phyloP scores from a whole-genome alignment of 768 basidiomycete species.

The Phylloporus scabripes region DNA sequence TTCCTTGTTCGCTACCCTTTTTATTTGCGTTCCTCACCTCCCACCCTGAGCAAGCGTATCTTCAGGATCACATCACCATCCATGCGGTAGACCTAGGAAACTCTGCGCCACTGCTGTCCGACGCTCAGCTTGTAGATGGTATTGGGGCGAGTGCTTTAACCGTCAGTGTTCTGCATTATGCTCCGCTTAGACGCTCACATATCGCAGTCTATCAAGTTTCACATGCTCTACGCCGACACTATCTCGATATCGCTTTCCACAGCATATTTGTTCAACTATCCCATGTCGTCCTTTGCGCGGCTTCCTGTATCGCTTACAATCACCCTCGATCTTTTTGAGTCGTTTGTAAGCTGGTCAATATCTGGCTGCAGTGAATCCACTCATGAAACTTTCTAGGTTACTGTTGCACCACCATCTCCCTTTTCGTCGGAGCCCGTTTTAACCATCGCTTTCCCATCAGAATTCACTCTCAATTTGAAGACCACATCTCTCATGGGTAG shows the following conservation, averaged over 20 bases:
- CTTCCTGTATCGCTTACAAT: conserved; percentile 79
- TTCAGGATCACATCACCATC: conserved; percentile 79
- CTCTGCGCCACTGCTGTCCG: conserved; percentile 71
- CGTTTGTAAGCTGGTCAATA: conserved; percentile 42
- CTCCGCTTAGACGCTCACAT: conserved; percentile 12
- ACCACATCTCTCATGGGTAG: conserved; percentile 93
- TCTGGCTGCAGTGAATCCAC: background rate
- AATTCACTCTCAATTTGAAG: conserved; percentile 81
- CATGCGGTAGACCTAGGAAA: conserved; percentile 80
- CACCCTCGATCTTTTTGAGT: conserved; percentile 68
- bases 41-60: conserved; percentile 2
- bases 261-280: conserved; percentile 82
- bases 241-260: conserved; percentile 79
- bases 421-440: conserved; percentile 53
- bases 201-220: conserved; percentile 71
- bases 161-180: conserved; percentile 22
- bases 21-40: background rate
- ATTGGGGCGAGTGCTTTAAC: conserved; percentile 15
- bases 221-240: conserved; percentile 78
- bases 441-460: conserved; percentile 71
- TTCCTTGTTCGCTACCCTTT: conserved; percentile 50
- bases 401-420: conserved; percentile 55
- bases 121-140: conserved; percentile 48
- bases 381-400: conserved; percentile 40
- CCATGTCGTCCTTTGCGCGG: conserved; percentile 73